These are phyloP conservation scores for Hansfordia pulvinata DNA, from an alignment of 2,329 filamentous ascomycete species.

Conservation along the genomic window DNA sequence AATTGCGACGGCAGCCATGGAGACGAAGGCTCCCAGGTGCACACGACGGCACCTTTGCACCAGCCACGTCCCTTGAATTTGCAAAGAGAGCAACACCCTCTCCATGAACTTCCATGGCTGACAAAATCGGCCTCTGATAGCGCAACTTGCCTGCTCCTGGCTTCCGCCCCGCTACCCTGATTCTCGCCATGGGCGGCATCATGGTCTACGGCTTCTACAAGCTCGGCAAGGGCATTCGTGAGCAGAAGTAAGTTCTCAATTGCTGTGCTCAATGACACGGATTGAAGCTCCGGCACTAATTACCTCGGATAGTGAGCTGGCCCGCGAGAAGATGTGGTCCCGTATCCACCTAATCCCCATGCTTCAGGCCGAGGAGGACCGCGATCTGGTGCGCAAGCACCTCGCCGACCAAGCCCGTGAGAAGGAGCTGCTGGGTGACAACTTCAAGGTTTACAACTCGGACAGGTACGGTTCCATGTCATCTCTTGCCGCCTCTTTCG, in stretches of 20 bases:
- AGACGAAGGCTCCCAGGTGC: too few relatives aligned
- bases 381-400: slow-evolving; percentile 80
- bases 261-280: too few relatives aligned
- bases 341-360: slow-evolving; percentile 89
- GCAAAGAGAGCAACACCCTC: too few relatives aligned
- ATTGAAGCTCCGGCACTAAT: too few relatives aligned
- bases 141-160: slow-evolving; percentile 86
- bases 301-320: slow-evolving; percentile 56
- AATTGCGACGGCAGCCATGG: too few relatives aligned
- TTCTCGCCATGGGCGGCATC: slow-evolving; percentile 62
- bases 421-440: slow-evolving; percentile 76
- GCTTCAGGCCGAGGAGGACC: slow-evolving; percentile 91
- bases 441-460: slow-evolving; percentile 74
- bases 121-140: slow-evolving; percentile 26
- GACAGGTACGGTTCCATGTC: slow-evolving; percentile 52
- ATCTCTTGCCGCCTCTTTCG: slow-evolving; percentile 1
- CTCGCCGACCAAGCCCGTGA: slow-evolving; percentile 80
- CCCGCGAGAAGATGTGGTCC: slow-evolving; percentile 96
- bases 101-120: too few relatives aligned
- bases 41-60: too few relatives aligned
- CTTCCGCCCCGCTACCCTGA: slow-evolving; percentile 70
- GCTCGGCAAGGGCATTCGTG: slow-evolving; percentile 67
- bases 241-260: slow-evolving; percentile 68
- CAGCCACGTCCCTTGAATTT: too few relatives aligned
- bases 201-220: slow-evolving; percentile 90